phyloP scores from a whole-genome alignment of 73 alveolate genomes.

The Breviolum minutum region DNA sequence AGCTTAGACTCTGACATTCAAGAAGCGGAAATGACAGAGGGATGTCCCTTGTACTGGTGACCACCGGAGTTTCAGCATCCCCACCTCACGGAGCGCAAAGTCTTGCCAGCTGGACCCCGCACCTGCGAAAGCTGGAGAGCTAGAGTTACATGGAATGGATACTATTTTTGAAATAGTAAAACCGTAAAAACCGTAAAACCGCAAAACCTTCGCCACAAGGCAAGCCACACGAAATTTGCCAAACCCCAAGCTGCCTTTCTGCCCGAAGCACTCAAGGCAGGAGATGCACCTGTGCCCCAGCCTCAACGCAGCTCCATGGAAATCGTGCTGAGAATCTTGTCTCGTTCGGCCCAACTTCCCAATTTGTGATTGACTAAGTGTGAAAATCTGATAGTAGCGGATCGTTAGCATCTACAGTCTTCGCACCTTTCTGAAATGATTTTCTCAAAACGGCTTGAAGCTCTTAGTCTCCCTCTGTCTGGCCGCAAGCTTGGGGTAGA shows the following conservation, averaged over 20 bases:
- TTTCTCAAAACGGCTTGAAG: neutral
- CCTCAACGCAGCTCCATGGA: neutral
- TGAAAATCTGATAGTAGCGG: no score
- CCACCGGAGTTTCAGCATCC: neutral
- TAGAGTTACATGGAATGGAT: neutral
- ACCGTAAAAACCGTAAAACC: neutral
- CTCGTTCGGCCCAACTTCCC: neutral
- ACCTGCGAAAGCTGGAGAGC: neutral
- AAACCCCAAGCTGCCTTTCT: slow-evolving; percentile 18
- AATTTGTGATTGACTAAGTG: no score
- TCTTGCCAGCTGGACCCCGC: slow-evolving; percentile 41
- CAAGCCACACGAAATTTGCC: no score
- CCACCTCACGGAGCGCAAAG: slow-evolving; percentile 43
- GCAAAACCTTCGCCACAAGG: no score
- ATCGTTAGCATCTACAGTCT: no score
- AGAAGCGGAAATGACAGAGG: no score
- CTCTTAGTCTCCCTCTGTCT: neutral
- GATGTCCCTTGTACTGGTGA: no score
- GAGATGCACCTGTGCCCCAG: slow-evolving; percentile 36
- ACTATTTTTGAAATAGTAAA: no score
- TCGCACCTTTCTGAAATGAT: no score
- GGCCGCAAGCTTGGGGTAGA: slow-evolving; percentile 53
- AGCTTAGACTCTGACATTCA: no score
- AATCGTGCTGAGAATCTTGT: neutral
- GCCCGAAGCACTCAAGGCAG: slow-evolving; percentile 55